Percentiles rank a stretch among this genome's conserved stretches.
phyloP scores from a whole-genome alignment of 2,329 filamentous ascomycete genomes.

The Zasmidium cellare region DNA sequence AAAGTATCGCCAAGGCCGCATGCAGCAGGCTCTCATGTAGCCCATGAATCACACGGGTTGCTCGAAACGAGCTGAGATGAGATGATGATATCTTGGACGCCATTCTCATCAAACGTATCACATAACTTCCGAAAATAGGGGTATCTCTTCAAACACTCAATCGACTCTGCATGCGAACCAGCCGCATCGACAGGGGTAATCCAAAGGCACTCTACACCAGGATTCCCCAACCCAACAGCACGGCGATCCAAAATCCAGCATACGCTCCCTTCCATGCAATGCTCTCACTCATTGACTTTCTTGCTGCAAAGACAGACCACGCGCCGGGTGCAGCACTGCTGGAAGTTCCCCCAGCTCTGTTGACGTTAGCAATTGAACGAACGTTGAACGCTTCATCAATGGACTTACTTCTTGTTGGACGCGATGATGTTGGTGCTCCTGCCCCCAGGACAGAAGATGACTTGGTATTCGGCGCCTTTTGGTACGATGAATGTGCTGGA shows the following conservation, averaged over 20 bases:
- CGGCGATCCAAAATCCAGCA: slow-evolving; percentile 6
- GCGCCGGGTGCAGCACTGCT: slow-evolving; percentile 17
- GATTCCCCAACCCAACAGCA: not conserved
- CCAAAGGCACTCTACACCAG: not conserved
- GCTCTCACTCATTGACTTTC: slow-evolving; percentile 21
- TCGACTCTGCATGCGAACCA: not conserved
- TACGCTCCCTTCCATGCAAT: slow-evolving; percentile 9
- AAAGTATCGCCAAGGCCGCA: not conserved
- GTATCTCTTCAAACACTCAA: not conserved
- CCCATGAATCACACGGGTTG: not conserved
- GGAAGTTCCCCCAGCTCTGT: slow-evolving; percentile 9
- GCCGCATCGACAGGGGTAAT: not conserved
- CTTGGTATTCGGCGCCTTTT: slow-evolving; percentile 71
- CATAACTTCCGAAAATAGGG: not conserved
- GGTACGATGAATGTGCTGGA: slow-evolving; percentile 59
- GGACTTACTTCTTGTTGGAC: slow-evolving; percentile 21
- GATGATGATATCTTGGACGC: not conserved
- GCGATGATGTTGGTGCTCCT: slow-evolving; percentile 51
- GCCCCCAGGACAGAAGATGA: slow-evolving; percentile 71
- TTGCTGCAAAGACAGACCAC: slow-evolving; percentile 7
- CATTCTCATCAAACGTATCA: not conserved
- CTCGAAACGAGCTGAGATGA: not conserved
- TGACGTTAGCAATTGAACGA: not conserved
- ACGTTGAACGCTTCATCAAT: no score
- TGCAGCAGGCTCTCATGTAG: not conserved